Conservation (phyloP, 345 rosid genomes). For the Adansonia digitata region DNA sequence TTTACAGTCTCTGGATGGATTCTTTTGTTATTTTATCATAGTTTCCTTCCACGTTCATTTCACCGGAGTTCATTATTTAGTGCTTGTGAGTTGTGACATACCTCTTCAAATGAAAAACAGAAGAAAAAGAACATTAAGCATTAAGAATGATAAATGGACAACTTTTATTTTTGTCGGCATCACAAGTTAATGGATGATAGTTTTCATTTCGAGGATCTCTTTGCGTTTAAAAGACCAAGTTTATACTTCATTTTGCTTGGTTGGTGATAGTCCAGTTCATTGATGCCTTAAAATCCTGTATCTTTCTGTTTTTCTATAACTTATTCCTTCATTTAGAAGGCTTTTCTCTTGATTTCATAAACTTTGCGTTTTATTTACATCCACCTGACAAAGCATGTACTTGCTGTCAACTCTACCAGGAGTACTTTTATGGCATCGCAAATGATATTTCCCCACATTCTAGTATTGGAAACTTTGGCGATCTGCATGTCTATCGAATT, state of each 20-base stretch:
- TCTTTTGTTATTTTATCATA: background rate
- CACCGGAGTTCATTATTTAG: background rate
- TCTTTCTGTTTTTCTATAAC: background rate
- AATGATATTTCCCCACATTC: conserved; percentile 83
- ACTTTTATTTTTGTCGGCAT: background rate
- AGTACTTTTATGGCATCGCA: conserved; percentile 74
- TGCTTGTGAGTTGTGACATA: background rate
- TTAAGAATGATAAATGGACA: background rate
- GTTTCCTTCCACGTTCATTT: background rate
- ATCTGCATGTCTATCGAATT: conserved; percentile 63
- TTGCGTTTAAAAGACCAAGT: background rate
- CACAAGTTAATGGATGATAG: background rate
- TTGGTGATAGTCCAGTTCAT: background rate
- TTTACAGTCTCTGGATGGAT: background rate
- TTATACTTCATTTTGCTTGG: background rate
- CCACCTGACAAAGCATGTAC: background rate
- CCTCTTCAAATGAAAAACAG: background rate
- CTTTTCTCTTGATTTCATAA: background rate
- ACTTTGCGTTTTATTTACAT: background rate
- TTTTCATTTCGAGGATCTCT: background rate
- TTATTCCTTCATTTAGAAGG: background rate
- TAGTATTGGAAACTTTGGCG: conserved; percentile 53
- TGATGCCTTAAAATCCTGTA: background rate
- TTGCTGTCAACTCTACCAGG: conserved; percentile 37
- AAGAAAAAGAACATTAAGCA: background rate